Evolutionary conservation across 306 rosid genomes (phyloP).

Genomic region (Rubus idaeus): DNA sequence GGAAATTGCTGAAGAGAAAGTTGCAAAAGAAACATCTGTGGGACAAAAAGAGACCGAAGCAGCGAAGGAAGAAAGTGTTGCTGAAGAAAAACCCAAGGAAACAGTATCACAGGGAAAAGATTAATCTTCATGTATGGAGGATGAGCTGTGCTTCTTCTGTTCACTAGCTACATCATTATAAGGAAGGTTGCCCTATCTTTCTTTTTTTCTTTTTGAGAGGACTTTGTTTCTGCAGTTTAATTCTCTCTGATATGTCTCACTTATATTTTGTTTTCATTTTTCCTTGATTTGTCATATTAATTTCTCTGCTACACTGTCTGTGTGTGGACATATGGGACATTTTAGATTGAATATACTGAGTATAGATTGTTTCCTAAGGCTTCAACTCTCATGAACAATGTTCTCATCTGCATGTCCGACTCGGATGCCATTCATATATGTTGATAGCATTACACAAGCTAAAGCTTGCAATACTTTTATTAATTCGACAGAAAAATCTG

Average conservation of each 20-base stretch:
- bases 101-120: neutral
- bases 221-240: neutral
- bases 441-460: too few species aligned
- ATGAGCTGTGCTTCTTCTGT: neutral
- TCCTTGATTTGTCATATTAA: neutral
- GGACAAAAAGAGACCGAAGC: neutral
- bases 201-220: neutral
- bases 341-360: conserved; percentile 2
- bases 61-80: conserved; percentile 1
- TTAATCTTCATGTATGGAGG: neutral
- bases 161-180: neutral
- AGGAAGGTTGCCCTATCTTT: conserved; percentile 1
- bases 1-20: neutral
- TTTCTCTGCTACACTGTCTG: neutral
- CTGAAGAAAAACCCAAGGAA: conserved; percentile 4
- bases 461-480: too few species aligned
- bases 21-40: neutral
- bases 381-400: neutral
- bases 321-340: neutral
- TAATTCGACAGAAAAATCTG: too few species aligned
- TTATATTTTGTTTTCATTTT: neutral
- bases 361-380: neutral
- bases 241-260: neutral
- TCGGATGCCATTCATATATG: neutral
- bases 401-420: neutral